Base-by-base conservation (phyloP, 1,139 yeast species). In the Yamadazyma epiphylla region DNA sequence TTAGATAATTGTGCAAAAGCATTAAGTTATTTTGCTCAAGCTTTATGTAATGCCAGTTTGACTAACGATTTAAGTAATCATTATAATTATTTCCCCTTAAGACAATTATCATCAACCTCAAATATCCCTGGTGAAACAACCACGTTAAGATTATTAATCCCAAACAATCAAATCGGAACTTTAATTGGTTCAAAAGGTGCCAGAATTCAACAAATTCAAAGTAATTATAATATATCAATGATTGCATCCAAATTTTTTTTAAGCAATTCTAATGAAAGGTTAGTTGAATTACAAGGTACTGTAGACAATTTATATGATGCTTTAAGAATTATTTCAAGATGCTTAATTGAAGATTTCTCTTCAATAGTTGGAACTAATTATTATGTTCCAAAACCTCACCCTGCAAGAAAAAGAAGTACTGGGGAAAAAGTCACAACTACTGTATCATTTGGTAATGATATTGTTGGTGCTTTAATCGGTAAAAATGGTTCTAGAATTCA, bases 381-480 rank as follows among this genome's bases (percentile, higher is more conserved):
- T 48, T 84, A 84, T 50, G 60, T 70, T 33, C 94, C 94, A 26
- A 64, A 42, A 25, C 37, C 41, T 15, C 35, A 37, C 30, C 32
- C 28, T 10, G 31, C 33, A 22, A 36, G 22, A 21, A 45, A 17
- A 17, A 17, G 7, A 10, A 17, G 20, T 17, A 7, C 20, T 7
- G 10, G 10, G 7, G 20, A 17, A 40, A 27, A 42, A 23, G 34
- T 42, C 12, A 46, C 63, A n/a, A 45, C 53, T 15, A 37, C 58
- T 3, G 64, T 80, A 21, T 61, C 74, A 13, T 82, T 87, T 53
- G 87, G 95, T 24, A 80, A 84, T 44, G 88, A 80, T 37, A 80
- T 81, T 64, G 95, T 88, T 30, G 96, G 96, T 28, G 94, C 95
- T 30, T 70, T 88, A 36, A 86, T 88, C 49, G 96, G 96, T 43